Evolutionary conservation across 2,329 filamentous ascomycete species (phyloP), one percentile per base, ranked within the genome.

Genomic region (Aspergillus sp.): DNA sequence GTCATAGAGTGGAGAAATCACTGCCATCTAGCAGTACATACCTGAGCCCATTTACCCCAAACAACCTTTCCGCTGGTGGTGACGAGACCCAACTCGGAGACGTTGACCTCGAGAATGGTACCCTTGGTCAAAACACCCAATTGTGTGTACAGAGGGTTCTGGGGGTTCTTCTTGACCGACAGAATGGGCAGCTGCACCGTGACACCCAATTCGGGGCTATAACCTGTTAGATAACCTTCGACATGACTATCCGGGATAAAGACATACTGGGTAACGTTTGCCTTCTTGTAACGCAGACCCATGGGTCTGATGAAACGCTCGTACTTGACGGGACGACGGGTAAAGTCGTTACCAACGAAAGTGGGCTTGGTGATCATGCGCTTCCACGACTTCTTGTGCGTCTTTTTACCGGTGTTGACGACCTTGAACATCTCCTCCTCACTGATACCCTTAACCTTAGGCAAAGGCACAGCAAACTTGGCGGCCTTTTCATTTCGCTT

Each of bases 361-460:
- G 88, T 90, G 7, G 86, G 85, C 70, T 90, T 87, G 11, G 83
- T 90, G 48, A 88, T 83, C 77, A 78, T 75, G 33, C 75, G 57
- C 66, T 81, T 79, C 72, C 74, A 78, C 33, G 76, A 77, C 77
- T 93, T 94, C 80, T 94, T 90, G 44, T 83, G 77, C 2, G 85
- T 89, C 78, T 95, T 96, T 81, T 94, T 94, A 59, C 93, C 91
- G 29, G 91, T 97, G 74, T 90, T 90, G 61, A 97, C 83, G 10
- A 95, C 90, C 71, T 88, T 91, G 77, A 97, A 97, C 86, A 96
- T 91, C 74, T 95, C 91, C 76, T 95, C 89, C 74, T 97, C 91
- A 54, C 81, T 83, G 57, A 97, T 96, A 52, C 89, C 91, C 60
- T 88, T 82, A 36, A 97, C 93, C 73, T 95, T 96, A 31, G 93